A percentile compares a stretch with the other conserved stretches of the same genome.
Conservation (phyloP, 2,329 filamentous ascomycete genomes). For the Venturiaceae sp. region DNA sequence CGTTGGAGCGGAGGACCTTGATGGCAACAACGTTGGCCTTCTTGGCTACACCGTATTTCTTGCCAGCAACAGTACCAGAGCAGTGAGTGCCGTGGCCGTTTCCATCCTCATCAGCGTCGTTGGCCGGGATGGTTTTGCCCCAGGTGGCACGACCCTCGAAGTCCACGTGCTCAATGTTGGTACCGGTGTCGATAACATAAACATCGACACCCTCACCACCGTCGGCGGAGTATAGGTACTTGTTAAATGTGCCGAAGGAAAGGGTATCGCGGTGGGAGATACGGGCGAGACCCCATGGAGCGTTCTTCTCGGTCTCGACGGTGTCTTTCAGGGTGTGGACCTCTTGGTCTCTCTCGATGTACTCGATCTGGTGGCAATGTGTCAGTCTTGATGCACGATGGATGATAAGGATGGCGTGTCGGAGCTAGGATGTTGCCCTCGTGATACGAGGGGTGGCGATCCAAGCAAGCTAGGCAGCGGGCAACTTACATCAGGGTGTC, state of each 20-base stretch:
- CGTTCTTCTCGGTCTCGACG: slow-evolving; percentile 69
- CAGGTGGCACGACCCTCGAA: slow-evolving; percentile 93
- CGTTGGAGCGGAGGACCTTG: slow-evolving; percentile 96
- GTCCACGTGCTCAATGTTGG: slow-evolving; percentile 88
- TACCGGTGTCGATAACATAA: slow-evolving; percentile 97
- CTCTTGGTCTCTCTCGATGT: slow-evolving; percentile 88
- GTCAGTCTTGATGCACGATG: background rate
- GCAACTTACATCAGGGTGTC: slow-evolving; percentile 96
- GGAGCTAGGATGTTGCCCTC: slow-evolving; percentile 7
- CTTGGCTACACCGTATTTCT: slow-evolving; percentile 99
- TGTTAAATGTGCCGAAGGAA: slow-evolving; percentile 91
- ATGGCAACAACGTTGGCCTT: slow-evolving; percentile 95
- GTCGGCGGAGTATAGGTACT: slow-evolving; percentile 85
- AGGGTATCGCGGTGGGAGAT: slow-evolving; percentile 88
- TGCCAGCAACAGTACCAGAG: slow-evolving; percentile 93
- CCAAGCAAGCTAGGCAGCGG: too few species aligned
- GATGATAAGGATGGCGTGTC: background rate
- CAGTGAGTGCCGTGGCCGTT: slow-evolving; percentile 99
- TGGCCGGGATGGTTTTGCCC: slow-evolving; percentile 89
- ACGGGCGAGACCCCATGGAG: slow-evolving; percentile 98
- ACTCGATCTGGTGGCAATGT: slow-evolving; percentile 75
- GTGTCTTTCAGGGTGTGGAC: slow-evolving; percentile 64
- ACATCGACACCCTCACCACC: slow-evolving; percentile 97
- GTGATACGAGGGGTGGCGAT: too few species aligned
- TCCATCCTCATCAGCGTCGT: slow-evolving; percentile 82